A percentile compares a stretch with the other conserved stretches of the same genome.
Conservation (phyloP, 805 yeast genomes). For the Yarrowia yakushimensis region DNA sequence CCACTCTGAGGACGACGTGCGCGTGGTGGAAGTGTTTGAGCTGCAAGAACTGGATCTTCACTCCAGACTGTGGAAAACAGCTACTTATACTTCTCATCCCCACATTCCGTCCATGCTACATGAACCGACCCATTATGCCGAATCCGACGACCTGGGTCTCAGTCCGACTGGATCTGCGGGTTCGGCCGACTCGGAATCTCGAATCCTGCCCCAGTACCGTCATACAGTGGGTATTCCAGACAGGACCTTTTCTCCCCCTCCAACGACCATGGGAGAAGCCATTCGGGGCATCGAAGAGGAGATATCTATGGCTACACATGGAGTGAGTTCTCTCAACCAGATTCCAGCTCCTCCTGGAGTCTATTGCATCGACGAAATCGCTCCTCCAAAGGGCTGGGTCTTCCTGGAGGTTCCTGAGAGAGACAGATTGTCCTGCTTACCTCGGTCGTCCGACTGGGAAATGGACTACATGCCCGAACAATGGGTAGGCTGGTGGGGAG, state of each 20-base stretch:
- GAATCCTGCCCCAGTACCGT: not conserved
- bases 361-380: slow-evolving; percentile 21
- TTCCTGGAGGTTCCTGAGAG: slow-evolving; percentile 27
- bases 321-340: not conserved
- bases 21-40: slow-evolving; percentile 51
- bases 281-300: slow-evolving; percentile 3
- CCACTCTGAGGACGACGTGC: not conserved
- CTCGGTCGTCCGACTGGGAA: slow-evolving; percentile 48
- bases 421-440: not conserved
- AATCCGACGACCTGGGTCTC: not conserved
- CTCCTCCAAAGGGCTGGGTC: slow-evolving; percentile 32
- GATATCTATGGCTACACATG: slow-evolving; percentile 5
- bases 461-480: slow-evolving; percentile 56
- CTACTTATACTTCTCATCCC: slow-evolving; percentile 27
- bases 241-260: slow-evolving; percentile 14
- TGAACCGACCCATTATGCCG: not conserved
- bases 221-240: not conserved
- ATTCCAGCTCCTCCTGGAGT: slow-evolving; percentile 13
- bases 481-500: slow-evolving; percentile 55
- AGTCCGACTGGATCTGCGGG: not conserved
- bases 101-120: slow-evolving; percentile 18
- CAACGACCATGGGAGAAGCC: not conserved
- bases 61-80: slow-evolving; percentile 34
- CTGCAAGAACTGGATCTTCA: slow-evolving; percentile 27
- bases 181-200: not conserved